Percentiles rank a stretch among this genome's conserved stretches.
These are phyloP conservation scores for Aspergillus sclerotiicarbonarius DNA, from an alignment of 495 filamentous ascomycete genomes.

Conservation along the genomic window DNA sequence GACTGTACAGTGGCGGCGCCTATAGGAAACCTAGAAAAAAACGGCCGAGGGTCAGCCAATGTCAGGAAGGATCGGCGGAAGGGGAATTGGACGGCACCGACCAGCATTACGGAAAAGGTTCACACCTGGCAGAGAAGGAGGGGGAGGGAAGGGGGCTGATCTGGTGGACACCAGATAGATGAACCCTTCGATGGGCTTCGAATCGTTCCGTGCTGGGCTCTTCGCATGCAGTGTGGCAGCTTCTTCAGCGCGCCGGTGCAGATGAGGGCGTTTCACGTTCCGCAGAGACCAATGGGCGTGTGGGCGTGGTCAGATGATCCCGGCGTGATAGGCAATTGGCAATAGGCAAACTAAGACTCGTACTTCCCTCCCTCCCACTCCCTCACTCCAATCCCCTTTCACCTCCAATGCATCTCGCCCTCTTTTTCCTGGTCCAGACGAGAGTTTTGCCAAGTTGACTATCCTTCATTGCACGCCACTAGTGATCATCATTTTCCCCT, in stretches of 20 bases:
- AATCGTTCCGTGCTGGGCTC: background rate
- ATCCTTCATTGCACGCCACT: no score
- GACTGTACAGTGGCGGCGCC: no score
- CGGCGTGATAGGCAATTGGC: background rate
- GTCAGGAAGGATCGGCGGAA: background rate
- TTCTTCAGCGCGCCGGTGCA: background rate
- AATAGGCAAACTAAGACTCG: no score
- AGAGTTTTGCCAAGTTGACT: no score
- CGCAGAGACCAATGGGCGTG: background rate
- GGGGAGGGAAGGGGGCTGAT: no score
- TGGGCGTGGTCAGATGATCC: background rate
- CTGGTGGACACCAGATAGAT: background rate
- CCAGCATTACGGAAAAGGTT: no score
- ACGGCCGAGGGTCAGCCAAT: background rate
- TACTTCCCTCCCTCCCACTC: background rate
- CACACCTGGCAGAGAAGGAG: background rate
- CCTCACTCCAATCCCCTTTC: background rate
- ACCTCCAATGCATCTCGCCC: no score
- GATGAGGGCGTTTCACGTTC: background rate
- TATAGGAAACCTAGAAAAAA: no score
- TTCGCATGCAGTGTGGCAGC: background rate
- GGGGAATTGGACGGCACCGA: background rate
- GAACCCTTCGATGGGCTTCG: background rate
- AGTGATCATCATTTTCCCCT: background rate
- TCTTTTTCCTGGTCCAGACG: no score